Evolutionary conservation across 805 yeast genomes (phyloP), one percentile per base, ranked within the genome.

Genomic region (Babjeviella inositovora): DNA sequence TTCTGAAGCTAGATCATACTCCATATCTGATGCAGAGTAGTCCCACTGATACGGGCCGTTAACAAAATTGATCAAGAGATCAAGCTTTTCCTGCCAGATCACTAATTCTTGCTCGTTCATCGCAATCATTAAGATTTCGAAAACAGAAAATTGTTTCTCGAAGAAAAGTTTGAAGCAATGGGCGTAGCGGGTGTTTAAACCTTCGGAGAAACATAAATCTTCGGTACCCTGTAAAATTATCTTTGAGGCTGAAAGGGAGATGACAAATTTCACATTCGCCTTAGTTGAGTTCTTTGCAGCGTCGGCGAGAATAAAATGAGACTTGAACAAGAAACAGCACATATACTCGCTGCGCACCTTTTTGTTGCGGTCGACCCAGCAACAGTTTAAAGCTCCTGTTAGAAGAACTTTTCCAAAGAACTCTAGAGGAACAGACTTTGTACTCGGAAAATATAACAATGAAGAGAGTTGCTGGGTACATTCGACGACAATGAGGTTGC

Each of bases 281-380:
- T 33, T 45, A 6, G 32, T 26, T n/a, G n/a, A n/a, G 8, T 25
- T 23, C 28, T 41, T 43, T 13, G 35, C 22, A 10, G 44, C 28
- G 13, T 45, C 28, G 8, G 53, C 42, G 17, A 63, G 28, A 1
- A 70, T 31, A 14, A 69, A 34, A 36, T 66, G 70, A 4, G 68
- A 52, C 28, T 68, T 63, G 44, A 62, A 68, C 11, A 66, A 33
- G 20, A 66, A 27, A 20, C 38, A 51, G 25, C 46, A 67, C 39
- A 43, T 35, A 27, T 26, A 38, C 11, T 32, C 25, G 19, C 28
- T 24, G n/a, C 22, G 25, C n/a, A 32, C 21, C 5, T 12, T 14
- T 5, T 28, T 35, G 2, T 33, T 28, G 6, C 17, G 23, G 10
- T 45, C 46, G 3, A 50, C 26, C 63, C 68, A 68, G 2, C 53